Evolutionary conservation across 176 grass and related monocot species (phyloP).

Genomic region (Oryza coarctata): DNA sequence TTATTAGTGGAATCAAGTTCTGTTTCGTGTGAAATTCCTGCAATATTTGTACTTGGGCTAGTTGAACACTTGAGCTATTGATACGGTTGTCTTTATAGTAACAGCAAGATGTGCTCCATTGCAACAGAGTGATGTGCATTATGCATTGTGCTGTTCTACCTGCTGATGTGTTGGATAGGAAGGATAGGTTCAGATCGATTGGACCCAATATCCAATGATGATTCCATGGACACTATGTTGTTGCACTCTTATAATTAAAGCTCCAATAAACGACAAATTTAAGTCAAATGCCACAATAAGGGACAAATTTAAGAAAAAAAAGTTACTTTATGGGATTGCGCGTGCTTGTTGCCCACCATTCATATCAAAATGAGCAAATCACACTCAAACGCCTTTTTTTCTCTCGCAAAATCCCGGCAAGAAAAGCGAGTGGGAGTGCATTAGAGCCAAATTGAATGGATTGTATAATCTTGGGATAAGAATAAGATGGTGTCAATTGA

Average conservation of each 20-base stretch:
- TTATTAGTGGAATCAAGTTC: background rate
- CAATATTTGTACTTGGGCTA: background rate
- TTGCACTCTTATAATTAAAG: background rate
- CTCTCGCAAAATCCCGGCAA: constrained; percentile 18
- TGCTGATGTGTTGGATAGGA: background rate
- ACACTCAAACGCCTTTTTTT: background rate
- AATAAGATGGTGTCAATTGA: background rate
- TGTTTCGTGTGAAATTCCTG: constrained; percentile 5
- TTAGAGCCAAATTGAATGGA: background rate
- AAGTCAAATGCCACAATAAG: background rate
- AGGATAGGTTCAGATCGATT: background rate
- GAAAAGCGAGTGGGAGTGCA: background rate
- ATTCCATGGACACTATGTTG: background rate
- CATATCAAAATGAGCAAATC: background rate
- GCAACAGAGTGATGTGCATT: background rate
- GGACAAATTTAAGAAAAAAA: background rate
- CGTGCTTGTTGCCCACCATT: constrained; percentile 14
- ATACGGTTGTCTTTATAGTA: background rate
- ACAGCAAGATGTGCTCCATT: background rate
- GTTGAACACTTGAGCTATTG: background rate
- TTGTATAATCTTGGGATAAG: background rate
- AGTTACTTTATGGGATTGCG: background rate
- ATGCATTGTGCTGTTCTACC: background rate
- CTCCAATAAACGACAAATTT: background rate
- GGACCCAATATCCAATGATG: background rate